phyloP scores from a whole-genome alignment of 2,329 filamentous ascomycete species.

The Colletotrichum eremochloae region DNA sequence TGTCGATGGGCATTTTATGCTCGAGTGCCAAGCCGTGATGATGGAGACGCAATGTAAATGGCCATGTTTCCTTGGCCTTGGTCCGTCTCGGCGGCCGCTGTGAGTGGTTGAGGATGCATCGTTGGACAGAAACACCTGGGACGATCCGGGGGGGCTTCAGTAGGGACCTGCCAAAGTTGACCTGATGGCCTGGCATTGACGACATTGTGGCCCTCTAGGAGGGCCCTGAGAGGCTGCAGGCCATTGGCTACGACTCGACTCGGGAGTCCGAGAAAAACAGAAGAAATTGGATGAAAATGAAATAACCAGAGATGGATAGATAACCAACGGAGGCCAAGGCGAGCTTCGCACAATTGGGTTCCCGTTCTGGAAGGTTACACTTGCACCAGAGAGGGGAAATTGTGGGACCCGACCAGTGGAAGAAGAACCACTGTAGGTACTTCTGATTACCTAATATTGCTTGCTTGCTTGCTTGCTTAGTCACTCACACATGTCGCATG shows the following conservation, averaged over 20 bases:
- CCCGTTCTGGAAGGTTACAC: conserved; percentile 40
- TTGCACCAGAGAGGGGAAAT: conserved; percentile 16
- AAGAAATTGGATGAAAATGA: background rate
- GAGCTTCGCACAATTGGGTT: conserved; percentile 18
- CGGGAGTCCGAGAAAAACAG: background rate
- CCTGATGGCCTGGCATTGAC: conserved; percentile 14
- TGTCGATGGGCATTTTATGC: background rate
- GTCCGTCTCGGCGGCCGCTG: conserved; percentile 1
- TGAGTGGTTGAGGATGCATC: conserved; percentile 23
- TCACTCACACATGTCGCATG: background rate
- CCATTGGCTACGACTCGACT: background rate
- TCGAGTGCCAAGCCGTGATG: conserved; percentile 10
- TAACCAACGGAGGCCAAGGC: conserved; percentile 23
- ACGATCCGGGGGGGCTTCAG: too few relatives aligned
- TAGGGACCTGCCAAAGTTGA: conserved; percentile 37
- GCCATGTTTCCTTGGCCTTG: background rate
- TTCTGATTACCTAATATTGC: background rate
- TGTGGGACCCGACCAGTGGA: background rate
- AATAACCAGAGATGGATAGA: background rate
- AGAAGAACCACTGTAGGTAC: too few relatives aligned
- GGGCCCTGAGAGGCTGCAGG: background rate
- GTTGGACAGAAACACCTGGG: conserved; percentile 8
- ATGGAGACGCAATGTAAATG: background rate
- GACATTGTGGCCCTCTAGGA: background rate
- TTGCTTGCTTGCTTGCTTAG: too few relatives aligned